Conservation (phyloP, 2,329 filamentous ascomycete genomes). For the Microcyclospora pomicola region DNA sequence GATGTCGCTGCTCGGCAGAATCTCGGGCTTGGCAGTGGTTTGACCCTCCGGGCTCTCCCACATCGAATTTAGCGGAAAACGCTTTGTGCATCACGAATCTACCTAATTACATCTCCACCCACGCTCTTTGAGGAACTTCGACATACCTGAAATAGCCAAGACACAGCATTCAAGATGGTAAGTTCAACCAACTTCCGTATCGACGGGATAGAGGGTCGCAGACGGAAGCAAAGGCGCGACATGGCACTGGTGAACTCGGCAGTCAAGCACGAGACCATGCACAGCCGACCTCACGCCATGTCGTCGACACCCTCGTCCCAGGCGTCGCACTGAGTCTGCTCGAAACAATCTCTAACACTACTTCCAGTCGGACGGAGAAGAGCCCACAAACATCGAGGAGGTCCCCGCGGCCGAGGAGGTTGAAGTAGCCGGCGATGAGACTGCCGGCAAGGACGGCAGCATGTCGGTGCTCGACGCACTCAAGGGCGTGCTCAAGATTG, state of each 20-base stretch:
- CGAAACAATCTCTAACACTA: neutral
- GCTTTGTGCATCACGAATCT: no score
- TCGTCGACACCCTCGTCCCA: no score
- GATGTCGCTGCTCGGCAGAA: no score
- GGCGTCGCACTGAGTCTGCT: no score
- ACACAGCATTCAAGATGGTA: constrained; percentile 9
- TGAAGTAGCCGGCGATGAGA: constrained; percentile 84
- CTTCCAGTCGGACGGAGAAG: constrained; percentile 97
- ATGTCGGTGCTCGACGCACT: constrained; percentile 98
- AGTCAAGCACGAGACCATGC: constrained; percentile 3
- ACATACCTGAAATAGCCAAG: constrained; percentile 13
- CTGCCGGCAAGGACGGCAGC: constrained; percentile 58
- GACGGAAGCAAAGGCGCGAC: neutral
- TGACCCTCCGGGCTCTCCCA: no score
- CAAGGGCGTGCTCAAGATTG: constrained; percentile 97
- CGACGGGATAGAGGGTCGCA: neutral
- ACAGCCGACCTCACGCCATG: no score
- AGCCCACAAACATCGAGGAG: constrained; percentile 64
- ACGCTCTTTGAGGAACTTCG: constrained; percentile 16
- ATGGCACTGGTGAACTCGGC: constrained; percentile 1
- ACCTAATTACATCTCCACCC: no score
- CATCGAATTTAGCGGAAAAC: no score
- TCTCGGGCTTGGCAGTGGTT: no score
- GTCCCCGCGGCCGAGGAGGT: constrained; percentile 70
- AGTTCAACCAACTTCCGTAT: neutral